Conservation (phyloP, 495 filamentous ascomycete species). For the Aspergillus ostianus region DNA sequence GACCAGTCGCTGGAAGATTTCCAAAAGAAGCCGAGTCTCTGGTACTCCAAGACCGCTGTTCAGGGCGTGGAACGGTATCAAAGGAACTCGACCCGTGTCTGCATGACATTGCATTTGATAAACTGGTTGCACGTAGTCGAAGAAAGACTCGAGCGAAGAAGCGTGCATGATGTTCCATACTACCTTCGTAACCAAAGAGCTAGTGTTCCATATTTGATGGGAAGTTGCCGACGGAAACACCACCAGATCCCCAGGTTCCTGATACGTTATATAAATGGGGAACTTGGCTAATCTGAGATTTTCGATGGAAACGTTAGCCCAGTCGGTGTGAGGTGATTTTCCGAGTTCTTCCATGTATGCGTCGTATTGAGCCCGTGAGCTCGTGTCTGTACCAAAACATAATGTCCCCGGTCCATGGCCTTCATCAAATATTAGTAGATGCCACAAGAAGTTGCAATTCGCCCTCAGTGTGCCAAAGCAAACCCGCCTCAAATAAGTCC, state of each 20-base stretch:
- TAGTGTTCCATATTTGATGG: conserved; percentile 26
- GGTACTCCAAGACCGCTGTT: not conserved
- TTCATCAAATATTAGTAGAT: conserved; percentile 4
- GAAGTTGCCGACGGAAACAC: conserved; percentile 24
- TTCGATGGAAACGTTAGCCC: conserved; percentile 17
- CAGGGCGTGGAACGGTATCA: conserved; percentile 19
- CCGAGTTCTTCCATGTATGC: conserved; percentile 21
- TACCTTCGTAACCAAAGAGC: conserved; percentile 21
- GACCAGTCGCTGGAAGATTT: conserved; percentile 14
- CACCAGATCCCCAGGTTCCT: conserved; percentile 24
- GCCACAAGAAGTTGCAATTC: not conserved
- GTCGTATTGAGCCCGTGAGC: conserved; percentile 19
- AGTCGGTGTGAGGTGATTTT: conserved; percentile 24
- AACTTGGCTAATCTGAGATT: conserved; percentile 19
- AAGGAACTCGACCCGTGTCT: conserved; percentile 22
- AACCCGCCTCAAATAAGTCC: not conserved
- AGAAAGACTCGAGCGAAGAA: conserved; percentile 17
- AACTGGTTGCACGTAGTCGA: conserved; percentile 22
- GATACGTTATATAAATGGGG: conserved; percentile 23
- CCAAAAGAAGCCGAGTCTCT: conserved; percentile 6
- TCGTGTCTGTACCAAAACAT: conserved; percentile 24
- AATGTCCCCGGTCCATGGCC: conserved; percentile 17
- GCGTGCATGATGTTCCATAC: conserved; percentile 27
- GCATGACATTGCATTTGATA: conserved; percentile 22
- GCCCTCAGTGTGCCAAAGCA: not conserved